Base-by-base conservation (phyloP, 129 eudicot genomes). In the Kitagawia praeruptora region DNA sequence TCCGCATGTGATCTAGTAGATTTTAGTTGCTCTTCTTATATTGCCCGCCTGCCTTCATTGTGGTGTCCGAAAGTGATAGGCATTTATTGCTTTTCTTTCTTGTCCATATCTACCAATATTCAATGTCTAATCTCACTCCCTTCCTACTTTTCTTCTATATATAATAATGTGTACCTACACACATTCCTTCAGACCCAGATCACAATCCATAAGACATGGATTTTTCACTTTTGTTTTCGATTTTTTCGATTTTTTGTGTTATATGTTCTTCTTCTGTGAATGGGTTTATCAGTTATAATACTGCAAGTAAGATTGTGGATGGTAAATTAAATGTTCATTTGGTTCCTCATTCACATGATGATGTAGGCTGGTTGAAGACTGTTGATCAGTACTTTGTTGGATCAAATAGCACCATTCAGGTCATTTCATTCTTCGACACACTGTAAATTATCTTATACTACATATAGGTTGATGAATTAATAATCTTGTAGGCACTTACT, bases 331-430 rank as follows among this genome's bases (percentile, higher is more conserved):
- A 94, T 82, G 97, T 94, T 75, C 98, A 94, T 81, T 87, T 94
- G 88, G 97, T 89, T 84, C 89, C 96, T 72, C 98, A 94, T 84
- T 91, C 98, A 15, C 98, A 94, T 86, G 98, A 91, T 87, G 98
- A 94, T 85, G 97, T 94, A 61, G 98, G 98, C 47, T 94, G 98
- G 98, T 87, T 91, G 82, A 94, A 94, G 92, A 91, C 93, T 13
- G 78, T 94, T 87, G 98, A 94, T 94, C 97, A 94, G 91, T 94
- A 94, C 87, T 94, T 88, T 86, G 85, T 94, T 88, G 98, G 98
- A 77, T 88, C 98, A 28, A 94, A 94, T 75, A 87, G 82, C 81
- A 84, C 85, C 67, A 91, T 94, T 80, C 98, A 90, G 97, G 96
- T 90, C 74, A 56, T 75, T 28, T 39, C 10, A 41, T 34, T 67